A percentile compares a stretch with the other conserved stretches of the same genome.
Conservation (phyloP, 345 rosid species). For the Excoecaria cochinchinensis region DNA sequence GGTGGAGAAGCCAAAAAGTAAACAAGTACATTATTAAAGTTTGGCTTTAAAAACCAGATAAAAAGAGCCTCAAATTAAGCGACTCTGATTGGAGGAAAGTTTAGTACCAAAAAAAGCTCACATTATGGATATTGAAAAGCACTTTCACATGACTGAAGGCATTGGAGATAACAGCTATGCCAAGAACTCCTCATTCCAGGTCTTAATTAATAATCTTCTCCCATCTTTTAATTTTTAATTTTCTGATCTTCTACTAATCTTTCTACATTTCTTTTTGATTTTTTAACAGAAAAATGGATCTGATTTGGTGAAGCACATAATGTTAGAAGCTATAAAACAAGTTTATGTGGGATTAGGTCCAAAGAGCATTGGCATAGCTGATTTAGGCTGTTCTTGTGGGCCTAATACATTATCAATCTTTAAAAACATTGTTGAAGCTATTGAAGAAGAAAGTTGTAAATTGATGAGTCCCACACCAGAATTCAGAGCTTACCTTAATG, state of each 20-base stretch:
- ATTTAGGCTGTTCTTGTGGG: constrained; percentile 58
- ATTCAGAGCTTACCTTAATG: constrained; percentile 50
- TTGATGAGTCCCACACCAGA: constrained; percentile 37
- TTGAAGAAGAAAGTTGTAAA: constrained; percentile 31
- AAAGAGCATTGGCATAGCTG: constrained; percentile 47
- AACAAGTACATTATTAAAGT: constrained; percentile 4
- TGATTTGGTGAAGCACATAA: constrained; percentile 62
- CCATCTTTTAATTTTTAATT: too few relatives aligned
- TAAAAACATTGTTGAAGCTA: constrained; percentile 41
- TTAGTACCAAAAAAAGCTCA: neutral
- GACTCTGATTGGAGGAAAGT: neutral
- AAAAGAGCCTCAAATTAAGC: neutral
- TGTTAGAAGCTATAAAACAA: constrained; percentile 50
- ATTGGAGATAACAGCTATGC: constrained; percentile 71
- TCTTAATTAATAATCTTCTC: too few relatives aligned
- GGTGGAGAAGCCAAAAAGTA: neutral
- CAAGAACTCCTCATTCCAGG: constrained; percentile 67
- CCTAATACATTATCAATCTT: constrained; percentile 49
- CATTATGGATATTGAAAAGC: constrained; percentile 40
- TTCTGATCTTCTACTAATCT: neutral
- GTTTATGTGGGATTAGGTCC: constrained; percentile 37
- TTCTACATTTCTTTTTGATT: neutral
- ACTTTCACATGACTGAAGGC: constrained; percentile 53
- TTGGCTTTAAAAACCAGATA: constrained; percentile 12
- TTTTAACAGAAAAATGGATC: constrained; percentile 63